Evolutionary conservation across 257 asterid genomes (phyloP).

Genomic region (Solanum tacnaense): DNA sequence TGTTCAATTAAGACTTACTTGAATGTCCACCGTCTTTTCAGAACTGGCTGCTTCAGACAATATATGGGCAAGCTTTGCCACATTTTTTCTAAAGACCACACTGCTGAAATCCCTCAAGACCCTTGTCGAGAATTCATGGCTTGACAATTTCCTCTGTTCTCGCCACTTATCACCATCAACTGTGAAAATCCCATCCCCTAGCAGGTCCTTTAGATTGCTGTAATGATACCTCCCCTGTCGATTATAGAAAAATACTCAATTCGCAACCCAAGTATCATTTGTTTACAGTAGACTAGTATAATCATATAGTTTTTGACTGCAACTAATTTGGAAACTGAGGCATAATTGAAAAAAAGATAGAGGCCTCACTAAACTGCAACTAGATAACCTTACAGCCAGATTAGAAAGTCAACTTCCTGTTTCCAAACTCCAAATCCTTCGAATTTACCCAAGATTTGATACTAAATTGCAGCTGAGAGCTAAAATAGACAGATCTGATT

Average conservation of each 20-base stretch:
- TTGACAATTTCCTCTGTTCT: slow-evolving; percentile 58
- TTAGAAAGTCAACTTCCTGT: not conserved
- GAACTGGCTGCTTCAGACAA: slow-evolving; percentile 35
- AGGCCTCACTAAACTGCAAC: not conserved
- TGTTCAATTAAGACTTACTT: slow-evolving; percentile 22
- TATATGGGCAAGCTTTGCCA: slow-evolving; percentile 23
- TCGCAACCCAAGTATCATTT: not conserved
- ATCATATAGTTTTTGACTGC: not conserved
- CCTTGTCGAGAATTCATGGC: slow-evolving; percentile 64
- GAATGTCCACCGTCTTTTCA: slow-evolving; percentile 37
- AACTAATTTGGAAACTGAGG: not conserved
- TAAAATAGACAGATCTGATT: not conserved
- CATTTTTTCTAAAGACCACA: slow-evolving; percentile 45
- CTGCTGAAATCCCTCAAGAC: slow-evolving; percentile 59
- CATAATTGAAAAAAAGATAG: not conserved
- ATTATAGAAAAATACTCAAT: not conserved
- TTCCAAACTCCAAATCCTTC: not conserved
- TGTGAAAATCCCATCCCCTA: slow-evolving; percentile 71
- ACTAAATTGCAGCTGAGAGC: not conserved
- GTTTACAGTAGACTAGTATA: not conserved
- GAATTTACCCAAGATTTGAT: not conserved
- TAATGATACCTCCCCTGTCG: slow-evolving; percentile 46
- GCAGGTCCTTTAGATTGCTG: slow-evolving; percentile 28
- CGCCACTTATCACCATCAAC: slow-evolving; percentile 82
- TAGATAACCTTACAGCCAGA: not conserved